A percentile compares a stretch with the other conserved stretches of the same genome.
These are phyloP conservation scores for Alnus rubra DNA, from an alignment of 306 rosid genomes.

Conservation along the genomic window DNA sequence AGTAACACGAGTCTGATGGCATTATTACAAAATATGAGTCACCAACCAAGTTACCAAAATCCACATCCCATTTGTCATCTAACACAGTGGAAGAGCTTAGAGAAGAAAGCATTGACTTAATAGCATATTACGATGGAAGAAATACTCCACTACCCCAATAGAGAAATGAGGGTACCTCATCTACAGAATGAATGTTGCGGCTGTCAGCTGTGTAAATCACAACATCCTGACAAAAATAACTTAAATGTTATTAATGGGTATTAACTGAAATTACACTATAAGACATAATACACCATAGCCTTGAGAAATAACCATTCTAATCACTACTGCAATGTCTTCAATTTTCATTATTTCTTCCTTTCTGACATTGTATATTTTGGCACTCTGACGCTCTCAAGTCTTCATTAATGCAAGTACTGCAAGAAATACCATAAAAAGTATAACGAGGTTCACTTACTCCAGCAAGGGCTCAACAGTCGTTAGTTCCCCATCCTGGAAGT, in stretches of 20 bases:
- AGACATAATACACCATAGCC: neutral
- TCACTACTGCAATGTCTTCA: neutral
- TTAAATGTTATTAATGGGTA: conserved; percentile 2
- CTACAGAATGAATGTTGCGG: conserved; percentile 79
- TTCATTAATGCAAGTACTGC: neutral
- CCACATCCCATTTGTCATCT: neutral
- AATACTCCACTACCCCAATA: conserved; percentile 4
- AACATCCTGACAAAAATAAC: conserved; percentile 60
- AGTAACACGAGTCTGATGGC: neutral
- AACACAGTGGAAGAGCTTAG: neutral
- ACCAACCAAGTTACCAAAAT: neutral
- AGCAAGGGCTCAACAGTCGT: conserved; percentile 52
- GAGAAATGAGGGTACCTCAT: conserved; percentile 64
- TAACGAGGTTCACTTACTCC: conserved; percentile 65
- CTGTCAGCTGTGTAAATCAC: conserved; percentile 79
- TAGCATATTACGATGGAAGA: neutral
- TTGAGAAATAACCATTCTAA: neutral
- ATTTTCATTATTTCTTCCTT: neutral
- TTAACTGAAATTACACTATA: conserved; percentile 6
- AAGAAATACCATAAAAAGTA: conserved; percentile 7
- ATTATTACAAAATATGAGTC: neutral
- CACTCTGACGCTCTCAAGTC: neutral
- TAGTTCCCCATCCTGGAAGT: conserved; percentile 81
- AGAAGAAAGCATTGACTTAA: neutral
- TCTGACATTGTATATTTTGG: no score